These are phyloP conservation scores for Paratinospora sagittata DNA, from an alignment of 164 flowering plant species.

Conservation along the genomic window DNA sequence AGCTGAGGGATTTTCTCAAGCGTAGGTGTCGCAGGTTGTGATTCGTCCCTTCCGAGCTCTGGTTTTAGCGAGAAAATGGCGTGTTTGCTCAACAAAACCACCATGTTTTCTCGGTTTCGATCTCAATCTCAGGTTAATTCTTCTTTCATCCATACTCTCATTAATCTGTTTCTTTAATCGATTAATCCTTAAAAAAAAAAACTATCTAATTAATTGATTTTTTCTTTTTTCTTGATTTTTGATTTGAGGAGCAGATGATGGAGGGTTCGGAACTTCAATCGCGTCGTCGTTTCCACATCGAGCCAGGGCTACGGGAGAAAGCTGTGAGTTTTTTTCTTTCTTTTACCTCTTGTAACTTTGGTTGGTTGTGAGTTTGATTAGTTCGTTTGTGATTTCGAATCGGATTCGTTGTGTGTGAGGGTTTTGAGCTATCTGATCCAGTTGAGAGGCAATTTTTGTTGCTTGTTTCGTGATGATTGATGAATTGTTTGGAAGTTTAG, in stretches of 20 bases:
- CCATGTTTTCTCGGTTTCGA: constrained; percentile 31
- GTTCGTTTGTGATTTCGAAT: not conserved
- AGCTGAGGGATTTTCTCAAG: too few relatives aligned
- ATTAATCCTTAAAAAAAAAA: not conserved
- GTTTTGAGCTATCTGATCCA: too few relatives aligned
- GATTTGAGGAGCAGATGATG: not conserved
- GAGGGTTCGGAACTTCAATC: constrained; percentile 21
- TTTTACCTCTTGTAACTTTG: not conserved
- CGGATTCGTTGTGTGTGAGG: too few relatives aligned
- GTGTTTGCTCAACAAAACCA: constrained; percentile 34
- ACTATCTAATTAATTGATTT: not conserved
- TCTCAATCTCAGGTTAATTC: constrained; percentile 27
- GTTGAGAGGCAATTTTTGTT: too few relatives aligned
- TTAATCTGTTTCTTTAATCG: not conserved
- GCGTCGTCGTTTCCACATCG: constrained; percentile 45
- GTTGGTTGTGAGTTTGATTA: not conserved
- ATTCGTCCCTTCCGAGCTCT: not conserved
- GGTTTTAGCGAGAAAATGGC: constrained; percentile 33
- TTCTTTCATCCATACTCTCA: not conserved
- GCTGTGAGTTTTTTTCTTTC: constrained; percentile 42
- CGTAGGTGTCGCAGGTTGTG: too few relatives aligned
- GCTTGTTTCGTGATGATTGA: too few relatives aligned
- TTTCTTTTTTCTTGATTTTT: not conserved
- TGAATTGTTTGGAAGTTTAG: too few relatives aligned
- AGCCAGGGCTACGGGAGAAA: constrained; percentile 63